These are phyloP conservation scores for Collybia sp. DNA, from an alignment of 768 basidiomycete genomes.

Conservation along the genomic window DNA sequence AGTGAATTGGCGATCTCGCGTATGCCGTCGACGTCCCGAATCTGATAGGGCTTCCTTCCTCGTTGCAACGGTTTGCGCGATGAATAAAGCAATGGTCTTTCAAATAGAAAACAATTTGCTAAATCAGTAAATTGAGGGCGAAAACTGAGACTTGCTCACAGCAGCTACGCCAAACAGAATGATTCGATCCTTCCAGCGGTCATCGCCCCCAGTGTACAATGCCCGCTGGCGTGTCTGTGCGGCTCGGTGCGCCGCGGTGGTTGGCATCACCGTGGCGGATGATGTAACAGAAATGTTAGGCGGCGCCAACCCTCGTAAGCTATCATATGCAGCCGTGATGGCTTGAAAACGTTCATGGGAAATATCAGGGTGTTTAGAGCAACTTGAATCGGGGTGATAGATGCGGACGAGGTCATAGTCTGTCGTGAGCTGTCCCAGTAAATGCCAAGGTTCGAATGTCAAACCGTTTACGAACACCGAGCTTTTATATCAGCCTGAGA, in stretches of 20 bases:
- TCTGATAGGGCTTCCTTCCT: slow-evolving; percentile 25
- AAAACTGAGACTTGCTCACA: slow-evolving; percentile 29
- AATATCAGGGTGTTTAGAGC: slow-evolving; percentile 34
- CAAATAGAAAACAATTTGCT: not conserved
- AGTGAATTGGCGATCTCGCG: too few relatives aligned
- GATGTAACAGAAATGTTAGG: slow-evolving; percentile 8
- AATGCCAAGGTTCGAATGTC: not conserved
- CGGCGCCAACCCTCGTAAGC: slow-evolving; percentile 44
- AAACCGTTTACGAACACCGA: slow-evolving; percentile 39
- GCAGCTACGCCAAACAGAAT: slow-evolving; percentile 51
- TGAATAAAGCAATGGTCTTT: slow-evolving; percentile 27
- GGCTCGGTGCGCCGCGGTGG: slow-evolving; percentile 35
- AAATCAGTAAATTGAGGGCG: not conserved
- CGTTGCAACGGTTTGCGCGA: slow-evolving; percentile 24
- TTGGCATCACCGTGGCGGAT: slow-evolving; percentile 11
- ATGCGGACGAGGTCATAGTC: slow-evolving; percentile 78
- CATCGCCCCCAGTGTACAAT: slow-evolving; percentile 54
- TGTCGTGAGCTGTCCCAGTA: slow-evolving; percentile 18
- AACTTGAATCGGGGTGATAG: slow-evolving; percentile 65
- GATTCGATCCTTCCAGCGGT: slow-evolving; percentile 62
- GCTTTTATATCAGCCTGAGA: slow-evolving; percentile 50
- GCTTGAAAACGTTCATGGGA: slow-evolving; percentile 66
- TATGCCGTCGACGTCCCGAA: slow-evolving; percentile 7
- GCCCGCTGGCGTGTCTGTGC: slow-evolving; percentile 39
- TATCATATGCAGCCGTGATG: slow-evolving; percentile 65